Evolutionary conservation across 1,284 basidiomycete genomes (phyloP).

Genomic region (Ceratobasidium sp.): DNA sequence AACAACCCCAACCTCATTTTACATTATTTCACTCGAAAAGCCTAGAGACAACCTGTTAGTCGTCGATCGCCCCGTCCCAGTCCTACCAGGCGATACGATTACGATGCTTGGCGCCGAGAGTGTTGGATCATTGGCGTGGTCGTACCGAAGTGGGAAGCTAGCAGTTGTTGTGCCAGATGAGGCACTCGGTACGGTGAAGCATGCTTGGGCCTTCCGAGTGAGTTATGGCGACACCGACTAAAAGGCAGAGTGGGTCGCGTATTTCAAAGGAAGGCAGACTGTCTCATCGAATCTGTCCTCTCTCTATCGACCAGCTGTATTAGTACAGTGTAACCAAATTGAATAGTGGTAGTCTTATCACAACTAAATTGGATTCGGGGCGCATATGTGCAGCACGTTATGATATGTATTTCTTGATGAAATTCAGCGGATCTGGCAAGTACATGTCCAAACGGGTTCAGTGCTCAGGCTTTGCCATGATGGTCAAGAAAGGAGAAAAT

Average conservation of each 20-base stretch:
- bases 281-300: too few relatives aligned
- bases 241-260: neutral
- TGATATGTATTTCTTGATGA: too few relatives aligned
- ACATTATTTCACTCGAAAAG: constrained; percentile 62
- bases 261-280: too few relatives aligned
- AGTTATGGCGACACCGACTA: constrained; percentile 52
- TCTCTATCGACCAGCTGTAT: too few relatives aligned
- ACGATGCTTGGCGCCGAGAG: constrained; percentile 58
- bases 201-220: constrained; percentile 64
- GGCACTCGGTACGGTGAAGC: constrained; percentile 56
- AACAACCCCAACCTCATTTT: constrained; percentile 66
- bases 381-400: too few relatives aligned
- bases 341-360: too few relatives aligned
- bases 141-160: constrained; percentile 40
- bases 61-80: constrained; percentile 63
- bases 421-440: constrained; percentile 72
- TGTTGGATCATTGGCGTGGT: constrained; percentile 50
- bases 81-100: constrained; percentile 63
- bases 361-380: too few relatives aligned
- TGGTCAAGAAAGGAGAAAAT: constrained; percentile 2
- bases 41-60: constrained; percentile 57
- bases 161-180: constrained; percentile 56
- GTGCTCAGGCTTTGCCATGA: constrained; percentile 57
- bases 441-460: constrained; percentile 93
- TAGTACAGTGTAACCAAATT: too few relatives aligned